Evolutionary conservation across 2,329 filamentous ascomycete species (phyloP), one percentile per base, ranked within the genome.

Genomic region (Botrytis fabae): DNA sequence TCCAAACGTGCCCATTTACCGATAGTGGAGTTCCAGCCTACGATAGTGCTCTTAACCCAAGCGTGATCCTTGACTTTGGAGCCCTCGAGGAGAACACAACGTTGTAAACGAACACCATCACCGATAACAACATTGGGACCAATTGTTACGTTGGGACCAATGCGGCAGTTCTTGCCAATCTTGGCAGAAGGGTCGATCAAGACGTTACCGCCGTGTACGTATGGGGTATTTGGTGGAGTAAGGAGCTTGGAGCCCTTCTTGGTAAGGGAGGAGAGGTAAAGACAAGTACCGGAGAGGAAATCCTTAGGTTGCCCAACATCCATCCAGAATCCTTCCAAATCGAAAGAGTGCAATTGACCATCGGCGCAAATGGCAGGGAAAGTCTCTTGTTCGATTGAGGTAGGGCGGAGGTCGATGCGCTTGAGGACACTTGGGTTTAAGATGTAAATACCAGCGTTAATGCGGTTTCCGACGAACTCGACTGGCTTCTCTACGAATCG

Each of bases 401-500:
- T 98, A 60, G 96, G 96, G 75, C 95, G 93, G 77, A 98, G 91
- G 84, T 98, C 95, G 81, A 99, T 98, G 82, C 95, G 93, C 78
- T 91, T 86, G 74, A 99, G 90, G 59, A 98, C 90, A 69, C 92
- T 94, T 66, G 95, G 94, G 87, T 98, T 98, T 80, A 98, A 88
- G 80, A 98, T 97, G 87, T 98, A 98, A 85, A 98, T 93, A 85
- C 96, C 96, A 78, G 95, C 96, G 81, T 98, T 98, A 88, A 98
- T 98, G 77, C 95, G 93, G 89, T 98, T 98, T 80, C 95, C 95
- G 73, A 98, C 95, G 82, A 98, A 98, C 85, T 98, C 94, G 82
- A 98, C 93, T 54, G 95, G 95, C 88, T 99, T 99, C 90, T 99
- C 95, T 78, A 99, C 96, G 86, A 99, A 99, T 78, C 96, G 94